Base-by-base conservation (phyloP, 805 yeast genomes). In the Kurtzmaniella cleridarum region DNA sequence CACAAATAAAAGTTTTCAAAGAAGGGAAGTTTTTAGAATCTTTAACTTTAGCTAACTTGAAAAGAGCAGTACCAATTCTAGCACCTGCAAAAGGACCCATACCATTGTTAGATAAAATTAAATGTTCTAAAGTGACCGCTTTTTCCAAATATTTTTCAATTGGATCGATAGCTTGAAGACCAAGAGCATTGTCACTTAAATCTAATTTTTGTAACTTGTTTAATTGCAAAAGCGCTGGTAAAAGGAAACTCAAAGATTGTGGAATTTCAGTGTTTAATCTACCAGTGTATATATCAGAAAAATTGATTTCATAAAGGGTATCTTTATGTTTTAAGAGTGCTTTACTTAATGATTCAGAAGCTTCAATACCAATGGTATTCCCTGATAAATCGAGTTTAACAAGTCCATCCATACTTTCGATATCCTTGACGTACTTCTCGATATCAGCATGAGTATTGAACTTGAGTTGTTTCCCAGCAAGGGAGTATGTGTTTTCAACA, bases 71-170 rank as follows among this genome's bases (percentile, higher is more conserved):
- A 43, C 97, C 99, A 45, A 93, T 85, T 59, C 95, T 78, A 41
- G 91, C 83, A 52, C 99, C 98, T 1, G 98, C 95, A 59, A 84
- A 84, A 18, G 99, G 99, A 27, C 99, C 99, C 79, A 93, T 83
- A 40, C 99, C 99, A 60, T 93, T 93, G 65, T 93, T 93, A 34
- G 96, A 83, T 45, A 93, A 71, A 48, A 87, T 81, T 60, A 93
- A 75, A 58, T 93, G 96, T 62, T 86, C 84, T 40, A 93, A 66
- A 18, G 95, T 79, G 13, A 78, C 74, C 27, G 91, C 95, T 50
- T 81, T 72, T 10, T 85, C 67, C 42, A 93, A 69, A 52, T 81
- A 89, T 20, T 69, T 72, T 57, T 93, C 96, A 40, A 93, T 73
- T 7, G 93, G 95, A 42, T 84, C 95, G 45, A 93, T 87, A 17